Evolutionary conservation across 1,284 basidiomycete genomes (phyloP), one percentile per base, ranked within the genome.

Genomic region (Cystobasidium slooffiae): DNA sequence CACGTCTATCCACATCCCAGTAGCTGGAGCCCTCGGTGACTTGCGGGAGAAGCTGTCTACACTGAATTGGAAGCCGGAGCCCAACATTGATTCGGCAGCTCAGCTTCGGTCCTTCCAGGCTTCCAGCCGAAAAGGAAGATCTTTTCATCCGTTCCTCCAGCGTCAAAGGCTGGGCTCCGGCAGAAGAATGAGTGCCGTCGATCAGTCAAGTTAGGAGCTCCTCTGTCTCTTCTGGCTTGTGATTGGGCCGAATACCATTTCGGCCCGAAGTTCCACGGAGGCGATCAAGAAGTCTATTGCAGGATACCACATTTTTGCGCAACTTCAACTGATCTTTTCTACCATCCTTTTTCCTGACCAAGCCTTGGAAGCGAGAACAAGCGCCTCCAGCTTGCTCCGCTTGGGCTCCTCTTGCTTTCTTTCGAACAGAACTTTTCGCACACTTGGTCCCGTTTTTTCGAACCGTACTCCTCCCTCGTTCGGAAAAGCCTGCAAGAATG

Each of bases 401-500:
- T 59, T 39, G 37, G 14, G 24, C 53, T 37, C 14, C 53, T 59
- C 56, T 59, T 43, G 39, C 55, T 59, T 41, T 43, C 10, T 41
- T 39, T 24, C 56, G 6, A 39, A 14, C 56, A 56, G 53, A 22
- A 24, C 9, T 59, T 43, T 59, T 41, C 9, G 14, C 56, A 41
- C 39, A 37, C 53, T 37, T 20, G n/a, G n/a, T 37, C 31, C 3
- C 14, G 3, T 18, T 22, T 10, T 56, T 3, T 41, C 56, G 37
- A 24, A 7, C 37, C 39, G 20, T 14, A 59, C 39, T n/a, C 39
- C 31, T 8, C 5, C 31, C 31, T 31, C 31, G 31, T 31, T 31
- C 31, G 43, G 56, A 59, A 59, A 41, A 59, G 56, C 56, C 56
- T 59, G 37, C 37, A 41, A 53, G 12, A n/a, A 66, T 66, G 64